A percentile compares a stretch with the other conserved stretches of the same genome.
Evolutionary conservation across 2,329 filamentous ascomycete species (phyloP).

Genomic region (Chrysoporthe deuterocubensis): DNA sequence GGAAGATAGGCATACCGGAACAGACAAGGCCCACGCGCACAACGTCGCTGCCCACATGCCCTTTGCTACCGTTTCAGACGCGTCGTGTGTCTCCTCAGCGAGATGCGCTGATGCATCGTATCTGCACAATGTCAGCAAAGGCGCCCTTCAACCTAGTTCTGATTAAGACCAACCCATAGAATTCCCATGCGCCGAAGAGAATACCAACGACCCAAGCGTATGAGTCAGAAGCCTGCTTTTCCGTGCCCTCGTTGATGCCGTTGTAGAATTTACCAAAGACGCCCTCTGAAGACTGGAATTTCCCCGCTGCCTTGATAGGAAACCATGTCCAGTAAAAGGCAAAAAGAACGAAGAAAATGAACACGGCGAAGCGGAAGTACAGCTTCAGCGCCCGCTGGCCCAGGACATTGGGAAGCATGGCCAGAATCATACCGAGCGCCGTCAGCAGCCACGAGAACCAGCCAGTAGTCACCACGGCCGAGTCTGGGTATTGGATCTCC

Average conservation of each 20-base stretch:
- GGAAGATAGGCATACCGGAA: conserved; percentile 33
- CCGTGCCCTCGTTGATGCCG: conserved; percentile 41
- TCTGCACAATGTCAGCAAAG: background rate
- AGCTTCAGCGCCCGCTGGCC: conserved; percentile 39
- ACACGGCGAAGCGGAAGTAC: conserved; percentile 43
- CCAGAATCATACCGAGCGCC: conserved; percentile 41
- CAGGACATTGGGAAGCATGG: conserved; percentile 42
- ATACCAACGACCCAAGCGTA: conserved; percentile 44
- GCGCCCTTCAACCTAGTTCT: background rate
- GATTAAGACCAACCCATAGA: conserved; percentile 34
- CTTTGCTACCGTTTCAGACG: conserved; percentile 41
- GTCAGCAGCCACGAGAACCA: conserved; percentile 45
- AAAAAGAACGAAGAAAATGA: conserved; percentile 42
- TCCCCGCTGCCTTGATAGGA: conserved; percentile 39
- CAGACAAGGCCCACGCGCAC: conserved; percentile 41
- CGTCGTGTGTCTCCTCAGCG: conserved; percentile 44
- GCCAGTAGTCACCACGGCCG: conserved; percentile 38
- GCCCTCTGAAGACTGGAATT: conserved; percentile 40
- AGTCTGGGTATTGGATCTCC: conserved; percentile 42
- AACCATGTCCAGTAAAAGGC: conserved; percentile 46
- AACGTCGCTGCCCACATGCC: conserved; percentile 45
- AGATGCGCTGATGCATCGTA: conserved; percentile 43
- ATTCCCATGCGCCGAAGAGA: conserved; percentile 43
- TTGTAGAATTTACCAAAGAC: conserved; percentile 44
- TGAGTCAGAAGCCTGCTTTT: conserved; percentile 40